Conservation (phyloP, 1,139 yeast genomes). For the Magnusiomyces tetraspermus region DNA sequence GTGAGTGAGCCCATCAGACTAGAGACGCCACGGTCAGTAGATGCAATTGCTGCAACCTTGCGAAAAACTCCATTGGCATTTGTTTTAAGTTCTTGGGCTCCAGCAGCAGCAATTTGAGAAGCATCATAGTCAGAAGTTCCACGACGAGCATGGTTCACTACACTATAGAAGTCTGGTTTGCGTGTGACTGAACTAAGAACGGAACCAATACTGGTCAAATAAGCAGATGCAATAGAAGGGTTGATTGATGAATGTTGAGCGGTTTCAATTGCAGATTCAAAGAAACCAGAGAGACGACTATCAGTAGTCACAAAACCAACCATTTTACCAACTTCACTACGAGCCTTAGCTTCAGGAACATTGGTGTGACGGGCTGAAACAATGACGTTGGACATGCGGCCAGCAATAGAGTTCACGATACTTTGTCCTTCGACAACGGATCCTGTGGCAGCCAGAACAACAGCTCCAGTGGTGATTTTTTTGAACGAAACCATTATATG, state of each 20-base stretch:
- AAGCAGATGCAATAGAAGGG: background rate
- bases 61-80: background rate
- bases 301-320: slow-evolving; percentile 6
- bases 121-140: background rate
- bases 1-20: background rate
- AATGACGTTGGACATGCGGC: background rate
- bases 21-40: slow-evolving; percentile 3
- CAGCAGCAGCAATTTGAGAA: background rate
- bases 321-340: background rate
- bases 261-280: slow-evolving; percentile 2
- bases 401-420: slow-evolving; percentile 2
- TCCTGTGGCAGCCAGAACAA: background rate
- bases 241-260: background rate
- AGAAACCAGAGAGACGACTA: background rate
- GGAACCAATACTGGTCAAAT: slow-evolving; percentile 1
- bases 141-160: background rate
- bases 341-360: slow-evolving; percentile 2
- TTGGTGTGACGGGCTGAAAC: slow-evolving; percentile 2
- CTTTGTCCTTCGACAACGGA: slow-evolving; percentile 1
- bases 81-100: background rate
- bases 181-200: slow-evolving; percentile 2
- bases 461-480: background rate
- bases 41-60: background rate
- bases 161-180: slow-evolving; percentile 1
- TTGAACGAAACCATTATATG: slow-evolving; percentile 1